Conservation (phyloP, 2,329 filamentous ascomycete genomes). For the Sporothrix variecibatus region DNA sequence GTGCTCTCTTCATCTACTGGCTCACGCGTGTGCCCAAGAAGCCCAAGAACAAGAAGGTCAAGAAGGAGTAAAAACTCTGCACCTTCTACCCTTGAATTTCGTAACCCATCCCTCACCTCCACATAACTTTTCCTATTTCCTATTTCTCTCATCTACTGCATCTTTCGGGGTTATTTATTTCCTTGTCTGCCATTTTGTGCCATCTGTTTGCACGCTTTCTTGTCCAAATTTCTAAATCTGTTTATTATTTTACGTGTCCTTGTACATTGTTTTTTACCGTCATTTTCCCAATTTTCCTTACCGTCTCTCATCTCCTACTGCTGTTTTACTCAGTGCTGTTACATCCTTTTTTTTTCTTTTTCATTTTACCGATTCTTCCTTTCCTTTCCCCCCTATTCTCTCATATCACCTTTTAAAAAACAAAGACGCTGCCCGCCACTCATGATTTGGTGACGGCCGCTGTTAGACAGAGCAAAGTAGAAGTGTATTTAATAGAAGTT, state of each 20-base stretch:
- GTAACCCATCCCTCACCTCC: not conserved
- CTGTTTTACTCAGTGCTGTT: not conserved
- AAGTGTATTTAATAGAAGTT: constrained; percentile 23
- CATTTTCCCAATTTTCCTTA: not conserved
- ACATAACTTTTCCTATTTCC: not conserved
- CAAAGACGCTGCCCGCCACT: not conserved
- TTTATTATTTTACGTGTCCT: not conserved
- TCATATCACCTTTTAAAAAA: constrained; percentile 6
- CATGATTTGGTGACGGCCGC: not conserved
- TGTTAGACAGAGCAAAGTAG: constrained; percentile 5
- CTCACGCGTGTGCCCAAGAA: constrained; percentile 34
- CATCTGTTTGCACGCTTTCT: constrained; percentile 1
- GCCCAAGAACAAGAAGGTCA: constrained; percentile 27
- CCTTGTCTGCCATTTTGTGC: constrained; percentile 6
- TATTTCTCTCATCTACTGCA: not conserved
- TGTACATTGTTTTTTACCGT: constrained; percentile 14
- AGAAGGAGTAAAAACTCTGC: constrained; percentile 30
- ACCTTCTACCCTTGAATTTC: not conserved
- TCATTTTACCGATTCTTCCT: not conserved
- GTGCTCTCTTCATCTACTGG: constrained; percentile 43
- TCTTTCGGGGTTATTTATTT: constrained; percentile 6
- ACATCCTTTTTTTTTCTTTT: not conserved
- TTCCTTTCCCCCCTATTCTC: not conserved
- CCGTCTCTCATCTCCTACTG: not conserved
- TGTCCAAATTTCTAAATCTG: not conserved